phyloP scores from a whole-genome alignment of 768 basidiomycete genomes.

The Lactifluus pinguis region DNA sequence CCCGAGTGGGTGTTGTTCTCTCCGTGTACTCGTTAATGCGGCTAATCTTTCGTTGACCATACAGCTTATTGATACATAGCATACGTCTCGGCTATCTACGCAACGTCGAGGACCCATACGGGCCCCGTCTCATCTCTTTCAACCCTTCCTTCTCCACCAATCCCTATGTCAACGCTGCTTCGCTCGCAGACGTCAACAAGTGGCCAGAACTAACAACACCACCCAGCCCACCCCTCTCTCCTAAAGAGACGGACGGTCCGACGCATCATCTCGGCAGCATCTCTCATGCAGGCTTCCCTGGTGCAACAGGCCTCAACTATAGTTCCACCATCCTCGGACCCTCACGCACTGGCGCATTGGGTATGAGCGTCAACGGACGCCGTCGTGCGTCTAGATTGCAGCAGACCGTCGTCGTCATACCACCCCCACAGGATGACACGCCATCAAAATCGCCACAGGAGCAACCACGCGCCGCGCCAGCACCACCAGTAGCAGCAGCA shows the following conservation, averaged over 20 bases:
- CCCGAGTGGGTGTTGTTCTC: slow-evolving; percentile 12
- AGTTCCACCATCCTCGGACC: slow-evolving; percentile 83
- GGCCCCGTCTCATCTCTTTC: slow-evolving; percentile 69
- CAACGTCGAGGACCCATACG: slow-evolving; percentile 80
- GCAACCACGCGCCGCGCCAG: not conserved
- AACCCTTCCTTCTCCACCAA: slow-evolving; percentile 71
- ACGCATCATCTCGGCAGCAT: slow-evolving; percentile 18
- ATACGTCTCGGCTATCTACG: slow-evolving; percentile 84
- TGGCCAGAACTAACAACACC: slow-evolving; percentile 83
- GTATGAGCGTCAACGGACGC: slow-evolving; percentile 61
- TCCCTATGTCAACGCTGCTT: slow-evolving; percentile 73
- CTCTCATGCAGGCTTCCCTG: slow-evolving; percentile 32
- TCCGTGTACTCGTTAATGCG: not conserved
- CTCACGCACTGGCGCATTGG: slow-evolving; percentile 57
- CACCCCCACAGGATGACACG: not conserved
- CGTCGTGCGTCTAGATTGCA: not conserved
- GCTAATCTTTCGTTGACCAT: not conserved
- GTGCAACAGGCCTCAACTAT: slow-evolving; percentile 59
- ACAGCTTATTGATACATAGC: slow-evolving; percentile 70
- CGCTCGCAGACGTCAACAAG: slow-evolving; percentile 64
- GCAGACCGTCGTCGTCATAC: not conserved
- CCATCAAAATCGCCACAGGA: slow-evolving; percentile 10
- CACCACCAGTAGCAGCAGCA: not conserved
- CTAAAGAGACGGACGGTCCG: slow-evolving; percentile 51
- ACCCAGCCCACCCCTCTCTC: slow-evolving; percentile 60